Evolutionary conservation across 2,329 filamentous ascomycete species (phyloP).

Genomic region (Meredithiella fracta): DNA sequence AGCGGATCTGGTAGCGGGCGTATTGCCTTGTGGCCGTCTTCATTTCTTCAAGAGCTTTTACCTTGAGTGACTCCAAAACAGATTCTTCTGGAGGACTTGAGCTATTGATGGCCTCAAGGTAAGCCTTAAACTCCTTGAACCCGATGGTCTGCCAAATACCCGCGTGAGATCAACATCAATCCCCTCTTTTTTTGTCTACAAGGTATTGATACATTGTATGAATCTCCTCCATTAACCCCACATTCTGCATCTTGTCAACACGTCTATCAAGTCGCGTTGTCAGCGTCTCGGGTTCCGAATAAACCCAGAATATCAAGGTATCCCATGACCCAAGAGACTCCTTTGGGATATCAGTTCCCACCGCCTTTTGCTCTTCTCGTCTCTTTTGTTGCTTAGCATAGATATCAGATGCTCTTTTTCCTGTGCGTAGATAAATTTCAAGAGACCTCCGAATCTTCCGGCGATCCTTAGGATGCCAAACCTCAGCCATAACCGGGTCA

Average conservation of each 20-base stretch:
- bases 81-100: slow-evolving; percentile 7
- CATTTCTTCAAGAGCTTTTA: slow-evolving; percentile 51
- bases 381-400: slow-evolving; percentile 54
- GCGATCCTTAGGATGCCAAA: slow-evolving; percentile 87
- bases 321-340: slow-evolving; percentile 26
- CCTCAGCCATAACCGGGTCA: slow-evolving; percentile 74
- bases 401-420: slow-evolving; percentile 65
- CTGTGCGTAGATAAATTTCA: slow-evolving; percentile 75
- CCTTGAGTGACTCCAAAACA: slow-evolving; percentile 39
- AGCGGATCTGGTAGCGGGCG: slow-evolving; percentile 65
- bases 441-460: slow-evolving; percentile 81
- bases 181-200: slow-evolving; percentile 25
- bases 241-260: slow-evolving; percentile 67
- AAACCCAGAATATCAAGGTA: slow-evolving; percentile 71
- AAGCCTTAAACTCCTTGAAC: slow-evolving; percentile 76
- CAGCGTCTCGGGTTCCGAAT: slow-evolving; percentile 53
- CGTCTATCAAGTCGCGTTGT: slow-evolving; percentile 56
- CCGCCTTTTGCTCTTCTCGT: not conserved
- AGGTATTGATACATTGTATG: slow-evolving; percentile 28
- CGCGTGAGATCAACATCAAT: slow-evolving; percentile 50
- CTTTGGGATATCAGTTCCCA: not conserved
- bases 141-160: slow-evolving; percentile 97
- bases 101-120: slow-evolving; percentile 35
- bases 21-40: slow-evolving; percentile 78
- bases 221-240: slow-evolving; percentile 34